These are phyloP conservation scores for Euphorbia schlechtendalii DNA, from an alignment of 441 rosid genomes.

Conservation along the genomic window DNA sequence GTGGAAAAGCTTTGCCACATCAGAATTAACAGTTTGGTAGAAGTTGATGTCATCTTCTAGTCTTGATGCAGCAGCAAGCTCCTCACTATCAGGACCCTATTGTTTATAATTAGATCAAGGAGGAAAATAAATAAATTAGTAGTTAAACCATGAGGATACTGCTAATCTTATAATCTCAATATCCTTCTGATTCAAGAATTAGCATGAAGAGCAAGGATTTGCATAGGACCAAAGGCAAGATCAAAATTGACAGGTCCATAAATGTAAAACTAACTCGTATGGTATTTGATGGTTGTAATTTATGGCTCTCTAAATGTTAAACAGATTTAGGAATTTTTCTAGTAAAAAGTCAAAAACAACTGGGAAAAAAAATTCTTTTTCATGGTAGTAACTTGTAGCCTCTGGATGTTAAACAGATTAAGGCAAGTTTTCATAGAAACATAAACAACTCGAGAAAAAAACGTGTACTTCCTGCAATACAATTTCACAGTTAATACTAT, in stretches of 20 bases:
- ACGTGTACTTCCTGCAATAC: not conserved
- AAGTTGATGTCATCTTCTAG: constrained; percentile 85
- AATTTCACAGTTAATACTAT: constrained; percentile 11
- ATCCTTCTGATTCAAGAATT: constrained; percentile 9
- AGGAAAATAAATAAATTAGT: not conserved
- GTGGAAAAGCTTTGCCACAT: constrained; percentile 87
- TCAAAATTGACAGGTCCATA: too few relatives aligned
- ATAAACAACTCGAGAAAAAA: not conserved
- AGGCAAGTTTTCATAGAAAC: not conserved
- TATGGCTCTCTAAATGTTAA: too few relatives aligned
- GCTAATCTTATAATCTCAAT: not conserved
- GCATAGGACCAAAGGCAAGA: too few relatives aligned
- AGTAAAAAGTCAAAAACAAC: too few relatives aligned
- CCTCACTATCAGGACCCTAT: constrained; percentile 80
- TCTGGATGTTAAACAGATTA: not conserved
- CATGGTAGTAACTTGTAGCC: not conserved
- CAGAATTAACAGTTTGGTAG: constrained; percentile 80
- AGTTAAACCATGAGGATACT: too few relatives aligned
- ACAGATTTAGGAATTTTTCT: too few relatives aligned
- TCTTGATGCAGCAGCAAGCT: constrained; percentile 80
- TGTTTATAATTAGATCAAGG: not conserved
- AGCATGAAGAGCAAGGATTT: too few relatives aligned
- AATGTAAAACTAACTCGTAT: too few relatives aligned
- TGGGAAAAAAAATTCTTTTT: too few relatives aligned
- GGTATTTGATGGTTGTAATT: too few relatives aligned